phyloP scores from a whole-genome alignment of 1,284 basidiomycete genomes.

The Ustilago sp. region DNA sequence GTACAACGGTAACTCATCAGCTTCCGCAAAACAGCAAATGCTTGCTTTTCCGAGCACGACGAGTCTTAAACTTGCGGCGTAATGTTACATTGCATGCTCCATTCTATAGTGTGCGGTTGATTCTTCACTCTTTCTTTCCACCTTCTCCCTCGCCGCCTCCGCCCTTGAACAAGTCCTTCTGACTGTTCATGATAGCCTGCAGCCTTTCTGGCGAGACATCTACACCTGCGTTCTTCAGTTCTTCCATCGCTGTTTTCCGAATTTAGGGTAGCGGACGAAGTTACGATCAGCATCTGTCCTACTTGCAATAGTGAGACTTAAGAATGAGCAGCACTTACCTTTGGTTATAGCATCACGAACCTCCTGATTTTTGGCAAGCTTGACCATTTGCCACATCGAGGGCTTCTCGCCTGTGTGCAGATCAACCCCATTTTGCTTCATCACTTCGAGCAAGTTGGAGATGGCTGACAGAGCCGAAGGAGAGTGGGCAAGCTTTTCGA shows the following conservation, averaged over 20 bases:
- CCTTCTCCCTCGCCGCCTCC: slow-evolving; percentile 25
- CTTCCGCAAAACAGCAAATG: too few relatives aligned
- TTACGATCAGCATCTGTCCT: neutral
- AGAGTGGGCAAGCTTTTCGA: slow-evolving; percentile 58
- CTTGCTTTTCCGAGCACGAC: too few relatives aligned
- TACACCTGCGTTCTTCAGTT: slow-evolving; percentile 58
- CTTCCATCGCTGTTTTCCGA: slow-evolving; percentile 51
- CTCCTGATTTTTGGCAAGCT: slow-evolving; percentile 54
- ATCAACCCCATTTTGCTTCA: slow-evolving; percentile 61
- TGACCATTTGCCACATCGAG: slow-evolving; percentile 56
- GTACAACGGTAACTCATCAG: too few relatives aligned
- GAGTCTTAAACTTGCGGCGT: neutral
- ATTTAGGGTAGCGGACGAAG: too few relatives aligned
- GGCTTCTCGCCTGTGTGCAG: slow-evolving; percentile 55
- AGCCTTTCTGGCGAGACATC: slow-evolving; percentile 60
- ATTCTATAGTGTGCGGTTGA: neutral
- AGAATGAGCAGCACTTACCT: slow-evolving; percentile 34
- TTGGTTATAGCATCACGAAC: slow-evolving; percentile 55
- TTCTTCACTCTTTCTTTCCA: slow-evolving; percentile 18
- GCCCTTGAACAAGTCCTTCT: slow-evolving; percentile 21
- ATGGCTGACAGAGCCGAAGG: slow-evolving; percentile 57
- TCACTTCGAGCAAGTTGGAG: slow-evolving; percentile 49
- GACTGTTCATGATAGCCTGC: slow-evolving; percentile 55
- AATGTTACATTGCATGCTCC: neutral
- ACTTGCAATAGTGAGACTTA: too few relatives aligned